These are phyloP conservation scores for Quercus lobata DNA, from an alignment of 331 rosid species.

Conservation along the genomic window DNA sequence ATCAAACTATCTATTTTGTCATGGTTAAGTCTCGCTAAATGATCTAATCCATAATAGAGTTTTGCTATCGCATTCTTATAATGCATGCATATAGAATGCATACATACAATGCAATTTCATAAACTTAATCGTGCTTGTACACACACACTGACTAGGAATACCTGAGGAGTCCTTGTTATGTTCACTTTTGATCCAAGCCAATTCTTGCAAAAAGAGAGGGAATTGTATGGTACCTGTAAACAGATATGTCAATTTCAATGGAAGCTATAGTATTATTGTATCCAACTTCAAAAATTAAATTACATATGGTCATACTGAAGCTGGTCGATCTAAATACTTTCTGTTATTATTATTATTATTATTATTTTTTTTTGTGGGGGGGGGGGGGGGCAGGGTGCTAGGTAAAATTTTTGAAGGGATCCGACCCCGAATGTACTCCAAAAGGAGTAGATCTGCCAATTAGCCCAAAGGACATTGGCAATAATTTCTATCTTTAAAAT, in stretches of 20 bases:
- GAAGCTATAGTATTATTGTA: conserved; percentile 6
- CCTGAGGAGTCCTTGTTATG: conserved; percentile 98
- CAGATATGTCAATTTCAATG: conserved; percentile 13
- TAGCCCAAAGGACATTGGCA: too few species aligned
- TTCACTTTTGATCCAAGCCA: conserved; percentile 96
- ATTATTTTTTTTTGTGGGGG: too few species aligned
- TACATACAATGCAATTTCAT: neutral
- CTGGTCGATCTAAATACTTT: neutral
- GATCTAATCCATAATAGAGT: neutral
- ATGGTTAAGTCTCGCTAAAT: conserved; percentile 3
- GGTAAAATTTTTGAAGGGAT: too few species aligned
- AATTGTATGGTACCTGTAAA: conserved; percentile 84
- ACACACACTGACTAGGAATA: conserved; percentile 19
- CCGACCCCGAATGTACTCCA: too few species aligned
- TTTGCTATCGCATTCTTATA: neutral
- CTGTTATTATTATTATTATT: too few species aligned
- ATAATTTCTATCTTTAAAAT: too few species aligned
- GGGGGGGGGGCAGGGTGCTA: too few species aligned
- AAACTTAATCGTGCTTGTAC: neutral
- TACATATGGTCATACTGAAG: conserved; percentile 2
- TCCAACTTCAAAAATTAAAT: conserved; percentile 11
- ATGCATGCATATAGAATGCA: conserved; percentile 11
- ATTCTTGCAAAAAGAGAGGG: conserved; percentile 95
- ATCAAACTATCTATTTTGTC: conserved; percentile 5
- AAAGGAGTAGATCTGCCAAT: too few species aligned